Evolutionary conservation across 2,329 filamentous ascomycete species (phyloP), one percentile per base, ranked within the genome.

Genomic region (Neonectria punicea): DNA sequence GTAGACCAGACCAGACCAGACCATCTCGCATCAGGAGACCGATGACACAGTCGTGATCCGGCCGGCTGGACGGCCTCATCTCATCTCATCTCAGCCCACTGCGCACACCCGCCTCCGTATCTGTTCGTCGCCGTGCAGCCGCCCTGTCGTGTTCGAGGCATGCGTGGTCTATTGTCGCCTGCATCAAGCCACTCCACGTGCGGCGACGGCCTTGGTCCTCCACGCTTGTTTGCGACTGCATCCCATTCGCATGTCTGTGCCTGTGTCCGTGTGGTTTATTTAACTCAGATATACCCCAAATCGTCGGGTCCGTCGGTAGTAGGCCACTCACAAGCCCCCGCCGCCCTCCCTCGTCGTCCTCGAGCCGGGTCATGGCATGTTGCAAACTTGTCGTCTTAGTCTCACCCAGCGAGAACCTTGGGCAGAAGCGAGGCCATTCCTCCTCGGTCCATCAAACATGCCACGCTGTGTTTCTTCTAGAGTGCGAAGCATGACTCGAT

Each of bases 41-140:
- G 18, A 47, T 46, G 46, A 10, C 25, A 22, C 10, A 36, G 50
- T 43, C 46, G 28, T 39, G 14, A 53, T 51, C 60, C 49, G 22
- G 20, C 44, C 43, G 22, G 18, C 49, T 51, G 34, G 44, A 43
- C 20, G n/a, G 9, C n/a, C n/a, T 43, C 39, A 51, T 57, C 54
- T 62, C 69, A 58, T 68, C 60, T 54, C 58, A 41, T 65, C 61
- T 61, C 67, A 69, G 46, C 49, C 62, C 69, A 71, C 69, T 63
- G 61, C 47, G 67, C 68, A 68, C 70, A 70, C 61, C 69, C 65
- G 63, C 68, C 66, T 50, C 57, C 70, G 54, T 49, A 20, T 46
- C 53, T 62, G 59, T 61, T 70, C 65, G 63, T 61, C 55, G 41
- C 22, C 30, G 18, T 50, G 30, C 49, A 36, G 28, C 25, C 28